Base-by-base conservation (phyloP, 768 basidiomycete genomes). In the Flagelloscypha sp. region DNA sequence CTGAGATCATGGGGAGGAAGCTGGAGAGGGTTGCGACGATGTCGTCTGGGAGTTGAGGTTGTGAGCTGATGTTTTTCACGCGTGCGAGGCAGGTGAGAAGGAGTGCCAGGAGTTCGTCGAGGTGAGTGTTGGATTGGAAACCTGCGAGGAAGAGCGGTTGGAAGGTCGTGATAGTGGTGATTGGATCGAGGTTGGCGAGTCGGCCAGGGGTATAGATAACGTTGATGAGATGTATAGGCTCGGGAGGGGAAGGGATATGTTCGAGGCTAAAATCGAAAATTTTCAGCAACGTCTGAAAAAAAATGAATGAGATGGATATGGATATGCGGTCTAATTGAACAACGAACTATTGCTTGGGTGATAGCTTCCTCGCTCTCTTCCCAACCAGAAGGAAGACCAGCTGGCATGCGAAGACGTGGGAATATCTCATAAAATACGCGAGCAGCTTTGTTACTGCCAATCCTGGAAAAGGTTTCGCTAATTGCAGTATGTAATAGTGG, bases 91-190 rank as follows among this genome's bases (percentile, higher is more conserved):
- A 38, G 24, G 49, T 51, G 3, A 81, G 53, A 6, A 84, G 64
- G 31, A 81, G 45, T 10, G 74, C 65, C n/a, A 85, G 55, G 1
- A 71, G 57, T 47, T 80, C 77, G 44, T 82, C 79, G 13, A 83
- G 50, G 3, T 68, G 61, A 19, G 57, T 45, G 43, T 74, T 76
- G 5, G 66, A 53, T 47, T 77, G 73, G 15, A 86, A 51, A 2
- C 70, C 71, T 10, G 62, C 49, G 17, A 78, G 41, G 12, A 80
- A 42, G 4, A 66, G 42, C 0, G 63, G 66, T n/a, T 64, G 47
- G 19, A 74, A 36, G 19, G 58, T 40, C 2, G 48, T 10, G 47
- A n/a, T n/a, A n/a, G n/a, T n/a, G n/a, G n/a, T n/a, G n/a, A n/a
- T n/a, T n/a, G n/a, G n/a, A n/a, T n/a, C n/a, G n/a, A n/a, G n/a